These are phyloP conservation scores for Lecanosticta acicola DNA, from an alignment of 2,329 filamentous ascomycete genomes.

Conservation along the genomic window DNA sequence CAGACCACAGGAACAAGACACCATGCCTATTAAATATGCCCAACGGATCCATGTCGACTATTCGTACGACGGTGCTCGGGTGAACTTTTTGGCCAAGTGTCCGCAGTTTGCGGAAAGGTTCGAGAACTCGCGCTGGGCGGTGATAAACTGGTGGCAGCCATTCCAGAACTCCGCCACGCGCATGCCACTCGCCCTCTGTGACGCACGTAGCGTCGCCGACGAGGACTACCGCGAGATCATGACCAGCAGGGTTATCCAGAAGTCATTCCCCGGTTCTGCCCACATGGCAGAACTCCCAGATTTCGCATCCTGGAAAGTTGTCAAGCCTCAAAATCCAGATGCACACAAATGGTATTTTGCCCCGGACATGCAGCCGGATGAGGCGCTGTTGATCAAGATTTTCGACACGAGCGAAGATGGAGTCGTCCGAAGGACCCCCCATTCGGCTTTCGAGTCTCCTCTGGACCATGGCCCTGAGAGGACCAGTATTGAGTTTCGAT, in stretches of 20 bases:
- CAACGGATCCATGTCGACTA: too few relatives aligned
- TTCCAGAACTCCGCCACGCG: slow-evolving; percentile 32
- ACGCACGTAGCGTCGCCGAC: slow-evolving; percentile 2
- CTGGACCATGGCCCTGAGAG: neutral
- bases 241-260: too few relatives aligned
- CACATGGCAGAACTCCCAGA: too few relatives aligned
- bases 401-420: neutral
- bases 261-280: too few relatives aligned
- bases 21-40: too few relatives aligned
- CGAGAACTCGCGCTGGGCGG: slow-evolving; percentile 25
- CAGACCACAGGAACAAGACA: too few relatives aligned
- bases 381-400: neutral
- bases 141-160: slow-evolving; percentile 43
- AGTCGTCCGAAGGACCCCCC: neutral
- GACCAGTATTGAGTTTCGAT: neutral
- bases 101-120: too few relatives aligned
- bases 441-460: neutral
- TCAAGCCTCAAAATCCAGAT: too few relatives aligned
- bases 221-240: too few relatives aligned
- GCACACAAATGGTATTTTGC: neutral
- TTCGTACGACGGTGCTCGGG: too few relatives aligned
- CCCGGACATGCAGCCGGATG: neutral
- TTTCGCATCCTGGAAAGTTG: too few relatives aligned
- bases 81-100: too few relatives aligned
- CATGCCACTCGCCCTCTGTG: slow-evolving; percentile 16